Evolutionary conservation across 768 basidiomycete genomes (phyloP).

Genomic region (Dendrothele bispora): DNA sequence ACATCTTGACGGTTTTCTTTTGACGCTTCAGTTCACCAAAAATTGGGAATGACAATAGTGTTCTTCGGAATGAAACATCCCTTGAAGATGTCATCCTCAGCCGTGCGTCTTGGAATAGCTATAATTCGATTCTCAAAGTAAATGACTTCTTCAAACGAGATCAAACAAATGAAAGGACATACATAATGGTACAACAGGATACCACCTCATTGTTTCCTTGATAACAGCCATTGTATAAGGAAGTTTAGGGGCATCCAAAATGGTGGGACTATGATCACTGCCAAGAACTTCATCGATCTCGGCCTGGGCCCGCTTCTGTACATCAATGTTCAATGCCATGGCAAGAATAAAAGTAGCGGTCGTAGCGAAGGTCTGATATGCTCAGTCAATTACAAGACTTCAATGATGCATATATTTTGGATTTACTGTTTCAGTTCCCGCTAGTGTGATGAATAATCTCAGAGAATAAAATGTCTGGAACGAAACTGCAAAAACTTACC

Average conservation of each 20-base stretch:
- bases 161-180: too few species aligned
- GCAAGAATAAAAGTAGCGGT: slow-evolving; percentile 15
- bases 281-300: slow-evolving; percentile 20
- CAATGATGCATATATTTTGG: not conserved
- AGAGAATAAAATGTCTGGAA: slow-evolving; percentile 6
- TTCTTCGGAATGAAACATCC: too few species aligned
- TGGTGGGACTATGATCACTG: slow-evolving; percentile 2
- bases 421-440: slow-evolving; percentile 14
- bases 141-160: too few species aligned
- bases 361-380: slow-evolving; percentile 9
- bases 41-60: too few species aligned
- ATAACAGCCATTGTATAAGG: slow-evolving; percentile 15
- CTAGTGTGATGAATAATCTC: slow-evolving; percentile 10
- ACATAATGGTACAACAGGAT: too few species aligned
- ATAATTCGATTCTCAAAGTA: too few species aligned
- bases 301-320: slow-evolving; percentile 12
- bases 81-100: too few species aligned
- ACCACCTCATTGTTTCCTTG: slow-evolving; percentile 19
- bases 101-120: too few species aligned
- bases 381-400: not conserved
- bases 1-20: too few species aligned
- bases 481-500: slow-evolving; percentile 9
- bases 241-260: slow-evolving; percentile 8
- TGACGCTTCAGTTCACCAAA: too few species aligned
- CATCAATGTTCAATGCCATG: slow-evolving; percentile 14